phyloP scores from a whole-genome alignment of 495 filamentous ascomycete species.

The Penicillium flavigenum region DNA sequence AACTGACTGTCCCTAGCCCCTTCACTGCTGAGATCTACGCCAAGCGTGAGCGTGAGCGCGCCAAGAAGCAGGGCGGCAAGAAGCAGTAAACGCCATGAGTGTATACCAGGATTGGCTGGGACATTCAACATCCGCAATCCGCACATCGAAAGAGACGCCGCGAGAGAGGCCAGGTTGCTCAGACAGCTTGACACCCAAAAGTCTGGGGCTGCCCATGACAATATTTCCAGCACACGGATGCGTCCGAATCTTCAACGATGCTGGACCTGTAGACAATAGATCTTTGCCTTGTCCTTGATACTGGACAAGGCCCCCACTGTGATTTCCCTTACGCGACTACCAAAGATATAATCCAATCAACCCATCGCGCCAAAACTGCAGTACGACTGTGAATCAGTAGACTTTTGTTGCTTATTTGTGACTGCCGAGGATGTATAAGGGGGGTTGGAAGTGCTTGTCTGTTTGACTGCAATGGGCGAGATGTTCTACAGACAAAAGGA shows the following conservation, averaged over 20 bases:
- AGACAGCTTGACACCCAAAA: constrained; percentile 6
- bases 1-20: constrained; percentile 54
- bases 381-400: constrained; percentile 7
- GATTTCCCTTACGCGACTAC: constrained; percentile 30
- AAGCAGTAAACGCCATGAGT: constrained; percentile 30
- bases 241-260: constrained; percentile 35
- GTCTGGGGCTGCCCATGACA: constrained; percentile 7
- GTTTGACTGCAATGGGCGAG: neutral
- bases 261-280: constrained; percentile 31
- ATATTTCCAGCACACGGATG: constrained; percentile 18
- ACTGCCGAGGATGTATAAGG: neutral
- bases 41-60: constrained; percentile 63
- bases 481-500: neutral
- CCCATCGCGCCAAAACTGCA: constrained; percentile 27
- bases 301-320: constrained; percentile 7
- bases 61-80: constrained; percentile 46
- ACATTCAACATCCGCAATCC: constrained; percentile 43
- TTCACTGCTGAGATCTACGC: constrained; percentile 94
- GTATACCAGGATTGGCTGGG: constrained; percentile 22
- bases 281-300: constrained; percentile 11
- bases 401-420: neutral
- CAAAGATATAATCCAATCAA: constrained; percentile 15
- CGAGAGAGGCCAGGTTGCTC: constrained; percentile 9
- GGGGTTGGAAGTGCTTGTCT: neutral
- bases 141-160: constrained; percentile 14